Percentiles rank a stretch among this genome's conserved stretches.
These are phyloP conservation scores for Hirsutella rhossiliensis DNA, from an alignment of 2,329 filamentous ascomycete genomes.

Conservation along the genomic window DNA sequence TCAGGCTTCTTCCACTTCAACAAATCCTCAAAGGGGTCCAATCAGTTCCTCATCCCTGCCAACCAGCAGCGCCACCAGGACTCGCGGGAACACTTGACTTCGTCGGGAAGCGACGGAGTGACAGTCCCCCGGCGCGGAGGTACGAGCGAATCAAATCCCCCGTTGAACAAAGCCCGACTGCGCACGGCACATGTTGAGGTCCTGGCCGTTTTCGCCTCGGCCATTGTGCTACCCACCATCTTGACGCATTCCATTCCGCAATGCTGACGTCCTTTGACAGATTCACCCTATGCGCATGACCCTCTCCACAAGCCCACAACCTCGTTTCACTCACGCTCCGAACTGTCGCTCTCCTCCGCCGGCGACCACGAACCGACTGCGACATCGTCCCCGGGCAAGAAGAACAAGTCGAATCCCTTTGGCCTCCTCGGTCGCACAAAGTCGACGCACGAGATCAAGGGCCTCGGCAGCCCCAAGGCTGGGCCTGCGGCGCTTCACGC, in stretches of 20 bases:
- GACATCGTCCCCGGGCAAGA: slow-evolving; percentile 26
- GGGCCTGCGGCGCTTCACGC: slow-evolving; percentile 12
- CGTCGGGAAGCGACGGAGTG: slow-evolving; percentile 22
- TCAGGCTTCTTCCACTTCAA: slow-evolving; percentile 40
- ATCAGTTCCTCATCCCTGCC: slow-evolving; percentile 14
- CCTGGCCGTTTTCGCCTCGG: background rate
- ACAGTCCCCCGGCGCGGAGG: slow-evolving; percentile 17
- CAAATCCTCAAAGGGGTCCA: slow-evolving; percentile 31
- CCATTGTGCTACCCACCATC: background rate
- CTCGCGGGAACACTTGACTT: slow-evolving; percentile 24
- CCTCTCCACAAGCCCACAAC: slow-evolving; percentile 25
- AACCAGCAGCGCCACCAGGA: slow-evolving; percentile 19
- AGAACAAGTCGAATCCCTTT: slow-evolving; percentile 43
- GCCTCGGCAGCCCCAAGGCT: slow-evolving; percentile 27
- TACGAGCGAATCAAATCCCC: slow-evolving; percentile 11
- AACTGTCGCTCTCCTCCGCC: slow-evolving; percentile 38
- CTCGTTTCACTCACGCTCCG: slow-evolving; percentile 34
- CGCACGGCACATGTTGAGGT: background rate
- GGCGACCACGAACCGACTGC: slow-evolving; percentile 30
- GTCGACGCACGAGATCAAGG: slow-evolving; percentile 40
- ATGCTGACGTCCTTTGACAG: slow-evolving; percentile 11
- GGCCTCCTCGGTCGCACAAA: slow-evolving; percentile 37
- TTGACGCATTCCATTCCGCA: background rate
- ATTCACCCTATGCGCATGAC: slow-evolving; percentile 15
- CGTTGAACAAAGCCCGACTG: slow-evolving; percentile 1